Evolutionary conservation across 2,329 filamentous ascomycete species (phyloP), one percentile per base, ranked within the genome.

Genomic region (Diaporthe caulivora): DNA sequence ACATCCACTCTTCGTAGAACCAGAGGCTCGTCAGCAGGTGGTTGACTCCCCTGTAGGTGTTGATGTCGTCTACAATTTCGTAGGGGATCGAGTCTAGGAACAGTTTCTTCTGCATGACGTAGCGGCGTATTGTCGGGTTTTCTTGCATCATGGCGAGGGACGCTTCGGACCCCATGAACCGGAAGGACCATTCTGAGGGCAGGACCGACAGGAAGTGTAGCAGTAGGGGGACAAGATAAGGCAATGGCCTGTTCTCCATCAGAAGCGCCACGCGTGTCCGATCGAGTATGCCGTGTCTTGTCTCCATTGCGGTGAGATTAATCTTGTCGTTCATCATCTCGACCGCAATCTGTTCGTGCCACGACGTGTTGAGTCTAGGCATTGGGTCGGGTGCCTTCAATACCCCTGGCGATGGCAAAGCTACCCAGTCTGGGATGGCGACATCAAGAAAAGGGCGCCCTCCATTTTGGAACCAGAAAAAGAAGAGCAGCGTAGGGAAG

Each of bases 141-240:
- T 31, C 24, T 17, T 42, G 42, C 60, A 72, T 78, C 74, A 77
- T 75, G 34, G 81, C 80, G 42, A 89, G 84, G 8, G 85, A 87
- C 64, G 84, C 82, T 18, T 78, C 34, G 24, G 85, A 87, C 68
- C 88, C 88, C 85, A 89, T 88, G 82, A 89, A 89, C 54, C 85
- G 84, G 80, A 89, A 88, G 26, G 84, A 85, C 88, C 88, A 90
- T 80, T 89, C 87, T 0, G 87, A 84, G 3, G 88, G 88, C 1
- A 90, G 85, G 21, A 89, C 86, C 7, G 85, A 82, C 76, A 89
- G 89, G 80, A 90, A 88, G 77, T 90, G 88, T 31, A 90, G 82
- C 78, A 89, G 82, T 31, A 89, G 81, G 0, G 88, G 87, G 3
- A 87, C 87, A 47, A 90, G 84, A 73, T 86, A 81, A 1, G 87